Evolutionary conservation across 179 eudicot genomes (phyloP), one percentile per base, ranked within the genome.

Genomic region (Pouteria campechiana): DNA sequence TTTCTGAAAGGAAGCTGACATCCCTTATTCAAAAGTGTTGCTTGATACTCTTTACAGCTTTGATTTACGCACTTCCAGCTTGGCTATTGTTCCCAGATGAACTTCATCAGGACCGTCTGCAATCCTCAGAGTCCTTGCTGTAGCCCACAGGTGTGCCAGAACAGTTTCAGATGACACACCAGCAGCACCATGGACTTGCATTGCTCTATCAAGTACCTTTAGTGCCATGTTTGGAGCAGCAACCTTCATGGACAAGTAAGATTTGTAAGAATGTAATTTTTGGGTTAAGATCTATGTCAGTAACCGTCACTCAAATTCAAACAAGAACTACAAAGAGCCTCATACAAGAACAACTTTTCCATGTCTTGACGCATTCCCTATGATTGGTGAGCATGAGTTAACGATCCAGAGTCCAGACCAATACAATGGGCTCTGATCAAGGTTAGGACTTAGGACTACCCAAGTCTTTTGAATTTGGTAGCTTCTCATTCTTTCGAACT

Each of bases 21-120:
- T 5, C 18, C 15, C 48, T 2, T 43, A 25, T 13, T 19, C 27
- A 7, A 43, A 0, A 4, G 3, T 24, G 9, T 17, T 18, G 10
- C 37, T 35, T 9, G 7, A 6, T 17, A 30, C 37, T 20, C 37
- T 61, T 80, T 63, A 90, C 44, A 90, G 74, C 70, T 63, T 74
- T 53, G 98, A 76, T 64, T 64, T 74, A 34, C 55, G 78, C 17
- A 90, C 54, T 50, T 90, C 98, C 37, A 86, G 41, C 55, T 79
- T 90, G 32, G 92, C 98, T 43, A 90, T 86, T 16, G 98, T 90
- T 12, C 84, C 98, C 52, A 90, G 37, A 50, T 90, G 98, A 24
- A 90, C 98, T 64, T 90, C 96, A 55, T 90, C 98, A 14, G 98
- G 98, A 14, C 98, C 98, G 49, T 90, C 98, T 3, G 98, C 98